Conservation (phyloP, 2,329 filamentous ascomycete genomes). For the Exophiala lecanii-corni region DNA sequence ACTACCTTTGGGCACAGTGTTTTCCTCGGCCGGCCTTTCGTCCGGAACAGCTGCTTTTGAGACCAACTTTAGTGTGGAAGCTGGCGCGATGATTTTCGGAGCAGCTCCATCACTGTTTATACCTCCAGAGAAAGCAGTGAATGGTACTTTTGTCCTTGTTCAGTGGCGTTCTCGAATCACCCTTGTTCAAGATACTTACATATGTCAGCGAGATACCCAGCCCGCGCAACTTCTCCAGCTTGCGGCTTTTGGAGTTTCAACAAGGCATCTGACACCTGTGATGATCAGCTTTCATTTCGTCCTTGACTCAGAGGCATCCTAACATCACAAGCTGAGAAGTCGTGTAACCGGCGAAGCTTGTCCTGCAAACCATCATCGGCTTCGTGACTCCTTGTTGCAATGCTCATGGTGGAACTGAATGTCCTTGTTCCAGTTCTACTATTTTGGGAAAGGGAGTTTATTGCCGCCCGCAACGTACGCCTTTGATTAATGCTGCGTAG, state of each 20-base stretch:
- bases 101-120: background rate
- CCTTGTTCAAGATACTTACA: constrained; percentile 34
- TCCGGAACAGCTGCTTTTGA: constrained; percentile 36
- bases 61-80: constrained; percentile 51
- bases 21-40: constrained; percentile 25
- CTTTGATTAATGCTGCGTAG: no score
- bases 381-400: constrained; percentile 1
- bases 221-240: constrained; percentile 49
- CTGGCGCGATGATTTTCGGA: constrained; percentile 36
- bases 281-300: constrained; percentile 1
- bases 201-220: constrained; percentile 63
- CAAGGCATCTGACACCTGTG: constrained; percentile 65
- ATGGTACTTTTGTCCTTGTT: constrained; percentile 9
- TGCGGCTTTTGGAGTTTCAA: constrained; percentile 56
- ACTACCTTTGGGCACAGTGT: constrained; percentile 54
- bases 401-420: no score
- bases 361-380: constrained; percentile 28
- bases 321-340: constrained; percentile 44
- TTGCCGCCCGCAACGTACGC: no score
- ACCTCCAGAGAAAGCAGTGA: constrained; percentile 8
- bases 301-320: no score
- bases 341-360: constrained; percentile 30
- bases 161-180: background rate
- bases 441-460: no score
- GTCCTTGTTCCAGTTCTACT: no score